These are phyloP conservation scores for Ramichloridium luteum DNA, from an alignment of 2,329 filamentous ascomycete species.

Conservation along the genomic window DNA sequence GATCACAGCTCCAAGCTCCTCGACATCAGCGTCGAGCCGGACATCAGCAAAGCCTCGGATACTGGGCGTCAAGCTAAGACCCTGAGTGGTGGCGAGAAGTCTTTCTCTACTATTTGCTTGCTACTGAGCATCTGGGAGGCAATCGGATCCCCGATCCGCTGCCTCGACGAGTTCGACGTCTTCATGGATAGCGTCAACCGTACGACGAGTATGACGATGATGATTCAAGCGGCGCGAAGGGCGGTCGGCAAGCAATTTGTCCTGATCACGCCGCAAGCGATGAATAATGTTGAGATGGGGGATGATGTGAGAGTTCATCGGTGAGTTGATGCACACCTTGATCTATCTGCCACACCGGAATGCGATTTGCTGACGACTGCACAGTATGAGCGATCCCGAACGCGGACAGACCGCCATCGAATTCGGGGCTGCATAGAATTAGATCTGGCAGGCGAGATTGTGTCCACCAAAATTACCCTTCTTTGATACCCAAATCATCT, in stretches of 20 bases:
- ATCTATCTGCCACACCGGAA: no score
- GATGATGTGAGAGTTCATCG: slow-evolving; percentile 71
- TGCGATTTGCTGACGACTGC: slow-evolving; percentile 26
- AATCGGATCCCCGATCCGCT: slow-evolving; percentile 90
- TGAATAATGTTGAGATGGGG: slow-evolving; percentile 45
- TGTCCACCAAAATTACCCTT: no score
- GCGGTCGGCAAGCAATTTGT: slow-evolving; percentile 91
- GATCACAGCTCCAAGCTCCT: slow-evolving; percentile 65
- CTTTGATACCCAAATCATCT: no score
- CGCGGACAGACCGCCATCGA: slow-evolving; percentile 20
- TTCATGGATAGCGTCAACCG: slow-evolving; percentile 99
- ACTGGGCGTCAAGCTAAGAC: slow-evolving; percentile 78
- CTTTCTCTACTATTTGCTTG: slow-evolving; percentile 91
- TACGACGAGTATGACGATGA: slow-evolving; percentile 83
- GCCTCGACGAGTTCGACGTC: slow-evolving; percentile 95
- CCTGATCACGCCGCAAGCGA: slow-evolving; percentile 86
- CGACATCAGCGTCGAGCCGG: slow-evolving; percentile 60
- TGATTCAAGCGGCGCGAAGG: slow-evolving; percentile 73
- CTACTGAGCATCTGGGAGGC: slow-evolving; percentile 91
- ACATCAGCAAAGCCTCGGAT: slow-evolving; percentile 55
- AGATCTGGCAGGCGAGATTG: no score
- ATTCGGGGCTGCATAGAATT: no score
- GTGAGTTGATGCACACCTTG: slow-evolving; percentile 19
- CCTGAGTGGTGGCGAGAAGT: slow-evolving; percentile 91
- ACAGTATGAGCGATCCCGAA: slow-evolving; percentile 16